phyloP scores from a whole-genome alignment of 1,284 basidiomycete genomes.

The Tetrapyrgos nigripes region DNA sequence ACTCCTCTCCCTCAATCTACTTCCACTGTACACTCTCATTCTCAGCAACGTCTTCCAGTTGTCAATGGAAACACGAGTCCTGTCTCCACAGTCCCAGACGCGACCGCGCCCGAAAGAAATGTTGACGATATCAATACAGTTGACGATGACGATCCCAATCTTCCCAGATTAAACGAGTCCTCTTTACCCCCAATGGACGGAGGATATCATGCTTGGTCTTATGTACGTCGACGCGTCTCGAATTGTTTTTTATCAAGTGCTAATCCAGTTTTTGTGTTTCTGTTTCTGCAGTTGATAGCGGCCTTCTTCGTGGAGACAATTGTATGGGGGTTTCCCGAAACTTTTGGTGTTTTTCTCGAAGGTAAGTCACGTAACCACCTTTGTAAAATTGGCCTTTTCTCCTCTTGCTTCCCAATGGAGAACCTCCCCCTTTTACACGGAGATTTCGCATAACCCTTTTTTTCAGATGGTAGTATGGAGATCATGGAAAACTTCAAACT shows the following conservation, averaged over 20 bases:
- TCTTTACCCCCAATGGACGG: slow-evolving; percentile 37
- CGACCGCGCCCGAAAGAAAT: too few species aligned
- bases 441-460: slow-evolving; percentile 35
- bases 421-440: too few species aligned
- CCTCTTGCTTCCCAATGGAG: too few species aligned
- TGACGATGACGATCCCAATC: neutral
- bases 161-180: slow-evolving; percentile 17
- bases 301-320: slow-evolving; percentile 44
- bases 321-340: slow-evolving; percentile 45
- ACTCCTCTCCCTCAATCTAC: slow-evolving; percentile 22
- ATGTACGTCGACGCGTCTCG: slow-evolving; percentile 25
- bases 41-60: too few species aligned
- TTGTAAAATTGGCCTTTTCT: neutral
- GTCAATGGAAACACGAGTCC: too few species aligned
- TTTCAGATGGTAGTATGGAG: slow-evolving; percentile 29
- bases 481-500: too few species aligned
- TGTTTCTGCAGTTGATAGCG: slow-evolving; percentile 32
- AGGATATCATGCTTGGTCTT: slow-evolving; percentile 41
- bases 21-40: slow-evolving; percentile 13
- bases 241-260: neutral
- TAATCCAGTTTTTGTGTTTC: neutral
- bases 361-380: slow-evolving; percentile 4
- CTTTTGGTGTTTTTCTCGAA: slow-evolving; percentile 41
- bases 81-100: too few species aligned
- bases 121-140: too few species aligned